Evolutionary conservation across 2,329 filamentous ascomycete genomes (phyloP).

Genomic region (Cercospora sesami): DNA sequence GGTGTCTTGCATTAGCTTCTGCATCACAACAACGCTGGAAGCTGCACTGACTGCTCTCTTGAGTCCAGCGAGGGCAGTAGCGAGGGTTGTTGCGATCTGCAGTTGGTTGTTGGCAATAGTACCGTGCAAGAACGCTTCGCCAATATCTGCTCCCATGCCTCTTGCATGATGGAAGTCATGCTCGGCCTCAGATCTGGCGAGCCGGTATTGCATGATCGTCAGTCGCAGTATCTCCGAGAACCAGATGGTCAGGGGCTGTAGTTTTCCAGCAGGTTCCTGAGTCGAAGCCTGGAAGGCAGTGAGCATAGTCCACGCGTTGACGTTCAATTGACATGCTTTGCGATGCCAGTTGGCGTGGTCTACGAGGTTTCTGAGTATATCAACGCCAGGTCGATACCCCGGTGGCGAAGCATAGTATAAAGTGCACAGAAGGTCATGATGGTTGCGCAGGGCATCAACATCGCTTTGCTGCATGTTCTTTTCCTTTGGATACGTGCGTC

Average conservation of each 20-base stretch:
- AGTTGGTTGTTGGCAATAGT: slow-evolving; percentile 59
- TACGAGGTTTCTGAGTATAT: slow-evolving; percentile 56
- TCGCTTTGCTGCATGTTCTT: slow-evolving; percentile 54
- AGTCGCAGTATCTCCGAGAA: slow-evolving; percentile 55
- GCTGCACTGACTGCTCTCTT: slow-evolving; percentile 50
- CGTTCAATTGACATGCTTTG: slow-evolving; percentile 60
- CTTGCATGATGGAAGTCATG: slow-evolving; percentile 48
- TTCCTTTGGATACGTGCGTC: slow-evolving; percentile 61
- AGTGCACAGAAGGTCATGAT: slow-evolving; percentile 61
- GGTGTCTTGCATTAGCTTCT: slow-evolving; percentile 44
- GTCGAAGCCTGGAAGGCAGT: slow-evolving; percentile 58
- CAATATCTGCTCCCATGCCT: slow-evolving; percentile 41
- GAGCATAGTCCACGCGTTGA: slow-evolving; percentile 60
- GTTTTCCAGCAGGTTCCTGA: slow-evolving; percentile 47
- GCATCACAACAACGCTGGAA: slow-evolving; percentile 20
- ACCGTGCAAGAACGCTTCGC: slow-evolving; percentile 51
- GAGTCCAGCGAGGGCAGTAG: slow-evolving; percentile 54
- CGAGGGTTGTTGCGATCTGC: slow-evolving; percentile 57
- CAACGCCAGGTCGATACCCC: slow-evolving; percentile 54
- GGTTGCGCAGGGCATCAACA: slow-evolving; percentile 60
- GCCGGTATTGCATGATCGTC: slow-evolving; percentile 55
- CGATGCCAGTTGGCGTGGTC: slow-evolving; percentile 58
- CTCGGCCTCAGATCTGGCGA: slow-evolving; percentile 60
- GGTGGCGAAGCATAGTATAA: slow-evolving; percentile 60
- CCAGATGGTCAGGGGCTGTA: slow-evolving; percentile 57